A percentile compares a stretch with the other conserved stretches of the same genome.
Conservation (phyloP, 140 eudicot genomes). For the Senecio squalidus region DNA sequence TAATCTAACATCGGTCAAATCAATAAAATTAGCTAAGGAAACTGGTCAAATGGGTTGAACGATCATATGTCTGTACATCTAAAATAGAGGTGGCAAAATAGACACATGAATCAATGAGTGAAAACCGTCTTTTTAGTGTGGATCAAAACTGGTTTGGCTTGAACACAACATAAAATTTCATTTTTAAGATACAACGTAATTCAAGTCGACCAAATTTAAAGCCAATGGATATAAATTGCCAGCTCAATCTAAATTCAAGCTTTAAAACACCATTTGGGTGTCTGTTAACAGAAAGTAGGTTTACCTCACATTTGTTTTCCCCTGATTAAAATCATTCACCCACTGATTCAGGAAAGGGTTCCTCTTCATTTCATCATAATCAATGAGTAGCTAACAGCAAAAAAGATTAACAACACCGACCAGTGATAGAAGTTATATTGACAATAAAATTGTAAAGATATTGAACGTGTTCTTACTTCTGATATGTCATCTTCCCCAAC, state of each 20-base stretch:
- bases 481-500: conserved; percentile 80
- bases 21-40: too few relatives aligned
- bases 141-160: too few relatives aligned
- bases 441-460: not conserved
- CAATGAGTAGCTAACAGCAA: conserved; percentile 16
- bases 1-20: too few relatives aligned
- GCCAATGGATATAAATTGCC: too few relatives aligned
- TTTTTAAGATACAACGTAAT: too few relatives aligned
- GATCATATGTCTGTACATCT: not conserved
- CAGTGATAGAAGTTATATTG: not conserved
- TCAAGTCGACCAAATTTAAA: too few relatives aligned
- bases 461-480: conserved; percentile 36
- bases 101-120: too few relatives aligned
- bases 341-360: conserved; percentile 35
- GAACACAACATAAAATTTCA: too few relatives aligned
- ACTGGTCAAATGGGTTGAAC: too few relatives aligned
- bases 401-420: not conserved
- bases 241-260: not conserved
- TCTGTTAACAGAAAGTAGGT: not conserved
- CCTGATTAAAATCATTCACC: conserved; percentile 15
- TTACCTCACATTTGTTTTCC: conserved; percentile 24
- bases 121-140: too few relatives aligned
- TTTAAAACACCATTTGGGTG: not conserved
- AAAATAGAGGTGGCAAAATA: not conserved
- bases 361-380: conserved; percentile 59